These are phyloP conservation scores for Eleusine indica DNA, from an alignment of 176 grass and related monocot genomes.

Conservation along the genomic window DNA sequence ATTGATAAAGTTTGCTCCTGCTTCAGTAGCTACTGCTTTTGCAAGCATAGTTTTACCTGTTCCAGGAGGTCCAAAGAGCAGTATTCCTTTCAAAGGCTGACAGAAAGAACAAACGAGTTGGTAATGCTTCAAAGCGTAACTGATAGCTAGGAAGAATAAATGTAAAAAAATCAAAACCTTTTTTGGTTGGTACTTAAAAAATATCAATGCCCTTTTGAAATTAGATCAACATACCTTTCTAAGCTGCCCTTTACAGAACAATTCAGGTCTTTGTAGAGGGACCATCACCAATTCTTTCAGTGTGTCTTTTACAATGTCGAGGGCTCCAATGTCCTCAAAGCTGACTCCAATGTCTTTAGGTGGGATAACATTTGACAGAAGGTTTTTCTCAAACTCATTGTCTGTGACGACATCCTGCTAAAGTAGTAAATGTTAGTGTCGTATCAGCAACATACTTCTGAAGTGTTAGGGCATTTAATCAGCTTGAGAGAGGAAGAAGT, in stretches of 20 bases:
- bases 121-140: background rate
- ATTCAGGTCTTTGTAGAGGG: constrained; percentile 80
- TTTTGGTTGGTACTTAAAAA: background rate
- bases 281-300: constrained; percentile 76
- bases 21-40: constrained; percentile 88
- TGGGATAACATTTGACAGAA: constrained; percentile 72
- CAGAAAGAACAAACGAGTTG: constrained; percentile 33
- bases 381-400: constrained; percentile 71
- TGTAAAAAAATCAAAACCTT: background rate
- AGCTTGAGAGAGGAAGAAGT: background rate
- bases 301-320: constrained; percentile 73
- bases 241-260: constrained; percentile 70
- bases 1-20: constrained; percentile 91
- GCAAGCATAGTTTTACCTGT: constrained; percentile 93
- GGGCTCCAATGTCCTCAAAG: constrained; percentile 84
- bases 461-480: constrained; percentile 15
- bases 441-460: background rate
- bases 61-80: constrained; percentile 93
- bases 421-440: background rate
- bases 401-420: constrained; percentile 78
- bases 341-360: constrained; percentile 79
- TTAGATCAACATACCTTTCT: constrained; percentile 65
- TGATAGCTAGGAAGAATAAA: background rate
- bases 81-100: constrained; percentile 82
- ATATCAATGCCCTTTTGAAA: constrained; percentile 5